A percentile compares a stretch with the other conserved stretches of the same genome.
These are phyloP conservation scores for Durusdinium trenchii DNA, from an alignment of 73 alveolate species.

Conservation along the genomic window DNA sequence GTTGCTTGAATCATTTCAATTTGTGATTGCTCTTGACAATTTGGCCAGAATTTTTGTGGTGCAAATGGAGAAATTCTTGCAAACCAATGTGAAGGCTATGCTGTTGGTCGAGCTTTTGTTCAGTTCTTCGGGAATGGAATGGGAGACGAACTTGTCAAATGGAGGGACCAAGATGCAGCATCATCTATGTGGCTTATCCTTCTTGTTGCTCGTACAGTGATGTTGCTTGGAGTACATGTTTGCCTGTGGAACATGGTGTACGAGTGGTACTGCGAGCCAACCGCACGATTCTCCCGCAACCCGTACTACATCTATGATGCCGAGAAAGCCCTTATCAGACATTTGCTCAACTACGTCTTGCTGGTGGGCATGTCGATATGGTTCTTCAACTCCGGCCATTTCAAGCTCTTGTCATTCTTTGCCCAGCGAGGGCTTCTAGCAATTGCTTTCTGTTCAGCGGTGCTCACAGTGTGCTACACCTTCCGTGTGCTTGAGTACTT, in stretches of 20 bases:
- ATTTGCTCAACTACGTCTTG: constrained; percentile 55
- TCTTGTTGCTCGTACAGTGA: constrained; percentile 39
- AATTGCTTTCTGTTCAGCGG: background rate
- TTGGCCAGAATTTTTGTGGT: too few relatives aligned
- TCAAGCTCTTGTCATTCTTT: background rate
- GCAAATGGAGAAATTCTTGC: too few relatives aligned
- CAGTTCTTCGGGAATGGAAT: constrained; percentile 68
- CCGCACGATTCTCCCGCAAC: constrained; percentile 55
- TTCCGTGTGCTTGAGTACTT: constrained; percentile 34
- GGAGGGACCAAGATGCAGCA: constrained; percentile 52
- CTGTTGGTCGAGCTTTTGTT: constrained; percentile 89
- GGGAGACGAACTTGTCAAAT: constrained; percentile 52
- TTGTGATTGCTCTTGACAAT: too few relatives aligned
- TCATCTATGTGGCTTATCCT: constrained; percentile 56
- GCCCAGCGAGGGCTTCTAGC: constrained; percentile 40
- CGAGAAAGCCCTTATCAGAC: constrained; percentile 58
- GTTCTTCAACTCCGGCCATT: constrained; percentile 42
- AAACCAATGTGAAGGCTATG: constrained; percentile 50
- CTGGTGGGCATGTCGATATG: constrained; percentile 74
- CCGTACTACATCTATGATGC: constrained; percentile 65
- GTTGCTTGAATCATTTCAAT: too few relatives aligned
- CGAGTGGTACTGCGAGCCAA: constrained; percentile 91
- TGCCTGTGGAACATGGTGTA: constrained; percentile 90
- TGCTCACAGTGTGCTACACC: constrained; percentile 50
- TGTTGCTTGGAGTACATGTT: constrained; percentile 48